Base-by-base conservation (phyloP, 2,329 filamentous ascomycete species). In the Teratosphaeriaceae sp. region DNA sequence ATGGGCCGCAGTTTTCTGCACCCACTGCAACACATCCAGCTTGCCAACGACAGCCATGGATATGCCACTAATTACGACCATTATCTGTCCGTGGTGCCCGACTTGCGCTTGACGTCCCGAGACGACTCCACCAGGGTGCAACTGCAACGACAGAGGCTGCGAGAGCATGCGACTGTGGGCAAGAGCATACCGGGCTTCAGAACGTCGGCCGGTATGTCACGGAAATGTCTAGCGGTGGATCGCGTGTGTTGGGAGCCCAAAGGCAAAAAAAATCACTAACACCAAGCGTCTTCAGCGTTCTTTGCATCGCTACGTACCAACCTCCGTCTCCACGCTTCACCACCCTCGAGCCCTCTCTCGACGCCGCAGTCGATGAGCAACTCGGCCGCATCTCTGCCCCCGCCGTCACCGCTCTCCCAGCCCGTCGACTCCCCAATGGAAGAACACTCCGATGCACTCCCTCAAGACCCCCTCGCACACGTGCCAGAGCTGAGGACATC, bases 261-360 rank as follows among this genome's bases (percentile, higher is more conserved):
- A n/a, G n/a, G n/a, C n/a, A n/a, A n/a, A n/a, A n/a, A n/a, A n/a
- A n/a, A n/a, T n/a, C n/a, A n/a, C n/a, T n/a, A n/a, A n/a, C n/a
- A n/a, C 18, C 31, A 40, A n/a, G n/a, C n/a, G n/a, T n/a, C n/a
- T n/a, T n/a, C 64, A 92, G 86, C 85, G 20, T 92, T 92, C 70
- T 84, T 92, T 65, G 84, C 80, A 43, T 90, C 87, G 54, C 74
- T 92, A 13, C 80, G 85, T 53, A 84, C 84, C 50, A 92, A 92
- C 59, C 76, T 92, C 43, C 81, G 82, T 55, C 79, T 90, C 45
- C 55, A 57, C 58, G 71, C 68, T 54, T 68, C 71, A 23, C 59
- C 80, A 72, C 48, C 79, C 44, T 66, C 83, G 50, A 77, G 80
- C 34, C 82, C 82, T 38, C 74, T 78, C 47, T 71, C 73, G 43